These are phyloP conservation scores for Ogataea zsoltii DNA, from an alignment of 805 yeast genomes.

Conservation along the genomic window DNA sequence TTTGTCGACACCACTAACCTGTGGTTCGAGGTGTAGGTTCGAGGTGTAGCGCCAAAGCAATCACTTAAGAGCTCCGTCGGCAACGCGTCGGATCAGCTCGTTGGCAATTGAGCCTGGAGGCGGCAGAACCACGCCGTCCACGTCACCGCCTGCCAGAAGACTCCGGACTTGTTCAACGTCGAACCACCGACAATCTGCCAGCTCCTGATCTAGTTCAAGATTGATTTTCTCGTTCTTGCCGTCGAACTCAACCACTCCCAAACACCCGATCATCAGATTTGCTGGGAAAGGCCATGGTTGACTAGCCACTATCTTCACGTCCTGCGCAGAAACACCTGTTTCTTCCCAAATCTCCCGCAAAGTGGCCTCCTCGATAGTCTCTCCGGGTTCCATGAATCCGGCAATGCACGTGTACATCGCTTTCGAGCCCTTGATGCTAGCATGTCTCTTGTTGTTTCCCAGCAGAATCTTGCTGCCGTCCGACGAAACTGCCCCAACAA, in stretches of 20 bases:
- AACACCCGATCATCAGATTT: conserved; percentile 89
- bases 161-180: conserved; percentile 50
- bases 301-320: conserved; percentile 63
- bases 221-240: conserved; percentile 64
- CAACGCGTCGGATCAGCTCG: conserved; percentile 38
- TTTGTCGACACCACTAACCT: too few species aligned
- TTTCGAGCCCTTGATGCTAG: conserved; percentile 28
- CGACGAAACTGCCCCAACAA: conserved; percentile 70
- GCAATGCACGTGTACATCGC: conserved; percentile 83
- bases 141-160: conserved; percentile 15
- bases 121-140: conserved; percentile 41
- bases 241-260: conserved; percentile 73
- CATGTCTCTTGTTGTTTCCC: conserved; percentile 68
- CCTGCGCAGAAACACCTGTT: conserved; percentile 70
- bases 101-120: conserved; percentile 45
- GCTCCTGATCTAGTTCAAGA: conserved; percentile 82
- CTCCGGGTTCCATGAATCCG: conserved; percentile 96
- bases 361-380: conserved; percentile 85
- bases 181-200: conserved; percentile 86
- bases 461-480: conserved; percentile 64
- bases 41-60: too few species aligned
- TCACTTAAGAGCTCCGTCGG: too few species aligned
- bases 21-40: too few species aligned
- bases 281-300: conserved; percentile 99
- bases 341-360: conserved; percentile 94